phyloP scores from a whole-genome alignment of 1,284 basidiomycete genomes.

The Bjerkandera adusta region DNA sequence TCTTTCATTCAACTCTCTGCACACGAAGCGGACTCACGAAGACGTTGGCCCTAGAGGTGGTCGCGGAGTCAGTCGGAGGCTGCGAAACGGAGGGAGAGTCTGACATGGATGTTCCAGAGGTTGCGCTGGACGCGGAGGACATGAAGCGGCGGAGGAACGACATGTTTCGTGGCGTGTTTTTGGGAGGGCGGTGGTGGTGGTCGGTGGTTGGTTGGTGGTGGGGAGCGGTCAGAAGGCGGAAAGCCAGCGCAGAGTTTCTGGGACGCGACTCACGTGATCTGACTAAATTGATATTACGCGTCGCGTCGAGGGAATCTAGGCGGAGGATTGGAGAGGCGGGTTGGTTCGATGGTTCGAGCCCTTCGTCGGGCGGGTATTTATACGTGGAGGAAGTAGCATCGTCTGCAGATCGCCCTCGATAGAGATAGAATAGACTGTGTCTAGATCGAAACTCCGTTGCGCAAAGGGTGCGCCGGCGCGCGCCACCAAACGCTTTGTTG shows the following conservation, averaged over 20 bases:
- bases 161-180: constrained; percentile 22
- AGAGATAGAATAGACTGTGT: too few species aligned
- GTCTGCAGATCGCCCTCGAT: too few species aligned
- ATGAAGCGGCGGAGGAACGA: constrained; percentile 35
- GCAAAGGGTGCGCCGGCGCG: too few species aligned
- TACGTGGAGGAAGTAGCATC: too few species aligned
- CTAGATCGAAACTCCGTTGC: too few species aligned
- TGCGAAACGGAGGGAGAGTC: constrained; percentile 11
- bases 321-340: too few species aligned
- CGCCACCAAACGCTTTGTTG: too few species aligned
- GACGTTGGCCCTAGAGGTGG: constrained; percentile 42
- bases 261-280: constrained; percentile 3
- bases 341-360: too few species aligned
- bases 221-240: not conserved
- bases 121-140: constrained; percentile 30
- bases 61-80: not conserved
- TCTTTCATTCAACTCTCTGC: not conserved
- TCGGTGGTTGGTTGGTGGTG: not conserved
- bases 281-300: constrained; percentile 1
- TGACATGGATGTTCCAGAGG: constrained; percentile 26
- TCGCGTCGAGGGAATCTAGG: not conserved
- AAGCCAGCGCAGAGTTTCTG: not conserved
- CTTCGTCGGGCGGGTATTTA: too few species aligned
- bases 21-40: constrained; percentile 34
- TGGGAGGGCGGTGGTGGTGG: not conserved